A percentile compares a stretch with the other conserved stretches of the same genome.
phyloP scores from a whole-genome alignment of 192 early-diverging fungal species.

The Entophlyctis luteolus region DNA sequence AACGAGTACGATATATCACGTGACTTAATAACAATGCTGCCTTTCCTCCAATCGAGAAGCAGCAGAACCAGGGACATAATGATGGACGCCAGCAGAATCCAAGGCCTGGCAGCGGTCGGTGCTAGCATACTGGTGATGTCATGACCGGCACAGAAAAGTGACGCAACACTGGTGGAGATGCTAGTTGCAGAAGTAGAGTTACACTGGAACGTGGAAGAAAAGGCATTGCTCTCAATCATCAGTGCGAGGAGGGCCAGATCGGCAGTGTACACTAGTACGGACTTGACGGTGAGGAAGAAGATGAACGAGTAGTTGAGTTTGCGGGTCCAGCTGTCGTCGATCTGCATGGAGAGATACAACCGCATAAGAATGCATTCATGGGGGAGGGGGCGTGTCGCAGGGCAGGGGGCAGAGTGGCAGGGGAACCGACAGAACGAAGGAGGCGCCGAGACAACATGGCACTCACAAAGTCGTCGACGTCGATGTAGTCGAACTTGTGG shows the following conservation, averaged over 20 bases:
- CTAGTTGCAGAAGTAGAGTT: not conserved
- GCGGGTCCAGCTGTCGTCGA: slow-evolving; percentile 18
- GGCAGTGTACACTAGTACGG: slow-evolving; percentile 72
- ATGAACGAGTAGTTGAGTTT: slow-evolving; percentile 53
- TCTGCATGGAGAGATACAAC: not conserved
- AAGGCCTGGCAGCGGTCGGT: slow-evolving; percentile 22
- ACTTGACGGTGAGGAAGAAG: slow-evolving; percentile 64
- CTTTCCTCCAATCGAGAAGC: slow-evolving; percentile 65
- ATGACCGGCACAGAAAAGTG: too few relatives aligned
- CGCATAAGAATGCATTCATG: too few relatives aligned
- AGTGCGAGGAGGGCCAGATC: slow-evolving; percentile 73
- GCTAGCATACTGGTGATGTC: not conserved
- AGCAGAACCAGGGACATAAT: slow-evolving; percentile 66
- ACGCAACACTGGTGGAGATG: slow-evolving; percentile 2
- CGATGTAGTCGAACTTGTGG: slow-evolving; percentile 86
- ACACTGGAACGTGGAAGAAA: not conserved
- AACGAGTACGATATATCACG: slow-evolving; percentile 74
- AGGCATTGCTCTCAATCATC: slow-evolving; percentile 39
- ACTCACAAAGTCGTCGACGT: slow-evolving; percentile 67
- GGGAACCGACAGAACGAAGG: not conserved
- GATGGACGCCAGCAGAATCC: slow-evolving; percentile 59
- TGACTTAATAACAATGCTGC: slow-evolving; percentile 56
- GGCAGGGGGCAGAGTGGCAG: too few relatives aligned
- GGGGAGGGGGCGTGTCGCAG: too few relatives aligned
- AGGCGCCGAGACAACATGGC: not conserved